phyloP scores from a whole-genome alignment of 2,329 filamentous ascomycete species.

The Geosmithia putterillii region DNA sequence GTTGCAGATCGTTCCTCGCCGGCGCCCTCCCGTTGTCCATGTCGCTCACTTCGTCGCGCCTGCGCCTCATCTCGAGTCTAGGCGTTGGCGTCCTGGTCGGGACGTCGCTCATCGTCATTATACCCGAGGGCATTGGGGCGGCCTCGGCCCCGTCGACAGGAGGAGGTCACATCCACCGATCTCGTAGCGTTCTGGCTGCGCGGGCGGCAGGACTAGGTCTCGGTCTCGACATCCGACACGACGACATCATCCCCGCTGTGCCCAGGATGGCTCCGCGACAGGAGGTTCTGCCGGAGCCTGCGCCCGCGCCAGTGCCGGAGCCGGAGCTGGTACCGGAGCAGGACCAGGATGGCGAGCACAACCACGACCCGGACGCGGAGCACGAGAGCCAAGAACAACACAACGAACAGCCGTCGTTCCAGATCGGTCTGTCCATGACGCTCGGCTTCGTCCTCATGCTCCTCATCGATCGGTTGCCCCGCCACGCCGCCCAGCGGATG shows the following conservation, averaged over 20 bases:
- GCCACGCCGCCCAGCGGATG: conserved; percentile 54
- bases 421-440: conserved; percentile 78
- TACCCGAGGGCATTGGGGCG: conserved; percentile 91
- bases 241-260: conserved; percentile 9
- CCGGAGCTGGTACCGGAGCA: too few species aligned
- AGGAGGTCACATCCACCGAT: conserved; percentile 19
- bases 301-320: too few species aligned
- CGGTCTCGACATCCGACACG: neutral
- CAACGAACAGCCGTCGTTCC: conserved; percentile 48
- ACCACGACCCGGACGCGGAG: conserved; percentile 6
- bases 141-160: conserved; percentile 49
- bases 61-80: conserved; percentile 81
- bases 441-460: conserved; percentile 95
- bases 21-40: conserved; percentile 86
- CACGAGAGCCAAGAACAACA: conserved; percentile 19
- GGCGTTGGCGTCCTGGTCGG: conserved; percentile 91
- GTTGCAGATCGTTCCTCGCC: conserved; percentile 74
- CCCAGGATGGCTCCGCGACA: conserved; percentile 4
- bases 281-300: neutral
- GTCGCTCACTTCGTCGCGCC: conserved; percentile 71
- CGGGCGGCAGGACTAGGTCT: too few species aligned
- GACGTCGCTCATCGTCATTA: conserved; percentile 91
- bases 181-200: conserved; percentile 17
- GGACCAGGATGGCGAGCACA: conserved; percentile 5
- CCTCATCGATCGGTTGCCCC: conserved; percentile 76